Base-by-base conservation (phyloP, 352 stramenopile genomes). In the Phytophthora sp. region DNA sequence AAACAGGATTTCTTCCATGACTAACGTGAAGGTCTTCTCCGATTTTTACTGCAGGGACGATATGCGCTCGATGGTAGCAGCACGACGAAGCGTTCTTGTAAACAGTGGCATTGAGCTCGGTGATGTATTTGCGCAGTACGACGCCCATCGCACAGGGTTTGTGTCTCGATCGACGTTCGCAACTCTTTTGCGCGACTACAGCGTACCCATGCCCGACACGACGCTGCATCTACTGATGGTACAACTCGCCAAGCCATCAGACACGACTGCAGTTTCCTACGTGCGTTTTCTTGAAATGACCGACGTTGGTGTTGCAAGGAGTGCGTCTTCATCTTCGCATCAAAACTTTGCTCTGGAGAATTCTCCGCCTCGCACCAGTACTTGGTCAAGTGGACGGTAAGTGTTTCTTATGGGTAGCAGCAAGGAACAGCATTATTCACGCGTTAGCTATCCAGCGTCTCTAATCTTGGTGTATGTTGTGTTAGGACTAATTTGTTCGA, bases 251-350 rank as follows among this genome's bases (percentile, higher is more conserved):
- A 76, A 66, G 32, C 69, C 81, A 11, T 77, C 76, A 5, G 77
- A 91, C 49, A 84, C 79, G 17, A 82, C 61, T 21, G 62, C 62
- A 11, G 62, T 91, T 18, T 86, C 71, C 17, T 91, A 91, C 45
- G 56, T 62, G 32, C 72, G 74, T 20, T 87, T 91, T 48, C 44
- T 91, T n/a, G 78, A 87, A 17, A 63, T 86, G 37, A 69, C 77
- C 1, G 73, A 77, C 27, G 44, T 67, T n/a, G 44, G 57, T 18
- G 46, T 51, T 45, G 39, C 59, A n/a, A 63, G 54, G 28, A 52
- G 44, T 32, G 39, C 38, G 35, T 58, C 62, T 44, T 32, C 34
- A 21, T 68, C 54, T 41, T 31, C 54, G 34, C 37, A 55, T 31
- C 51, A 57, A 24, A 38, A 23, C 31, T 43, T 31, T 28, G 11